Evolutionary conservation across 495 filamentous ascomycete genomes (phyloP), one percentile per base, ranked within the genome.

Genomic region (Penicillium robsamsonii): DNA sequence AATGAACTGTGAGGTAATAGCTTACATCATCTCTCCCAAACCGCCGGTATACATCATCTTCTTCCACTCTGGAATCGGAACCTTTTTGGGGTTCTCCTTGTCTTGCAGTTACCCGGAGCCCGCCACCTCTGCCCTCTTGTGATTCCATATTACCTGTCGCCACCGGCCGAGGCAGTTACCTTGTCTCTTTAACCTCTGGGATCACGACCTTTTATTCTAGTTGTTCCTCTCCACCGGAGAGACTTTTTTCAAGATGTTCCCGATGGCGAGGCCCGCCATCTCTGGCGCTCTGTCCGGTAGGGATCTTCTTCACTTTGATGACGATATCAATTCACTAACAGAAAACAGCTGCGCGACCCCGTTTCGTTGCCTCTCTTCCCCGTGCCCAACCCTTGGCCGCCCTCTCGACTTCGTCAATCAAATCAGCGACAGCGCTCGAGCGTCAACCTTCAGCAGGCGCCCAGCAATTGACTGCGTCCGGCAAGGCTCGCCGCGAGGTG

Each of bases 401-500:
- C n/a, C 63, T 79, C 20, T 76, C 76, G 31, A 76, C 68, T 35
- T 77, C 76, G 8, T 62, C 74, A 11, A 64, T 59, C 50, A 79
- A 74, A 60, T 69, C 73, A 13, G 75, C 76, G 31, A 76, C 70
- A 27, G 74, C 76, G 15, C 56, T 77, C 30, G 71, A 78, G 56
- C 74, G 48, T 61, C 81, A 65, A 71, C 75, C 75, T 67, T 71
- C 72, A 41, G 45, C 69, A 25, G 58, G 69, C 35, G 35, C 35
- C 8, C 69, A 71, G 50, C 47, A 61, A 18, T 63, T 84, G 13
- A 77, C 77, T 46, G 74, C 74, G 8, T 77, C 74, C 31, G 78
- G 76, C 55, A 80, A 84, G 67, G 74, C 75, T 47, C 77, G 84
- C 46, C 75, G 79, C 66, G 91, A 97, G 77, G 91, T 97, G 29